Evolutionary conservation across 148 eudicot genomes (phyloP), one percentile per base, ranked within the genome.

Genomic region (Fagopyrum esculentum): DNA sequence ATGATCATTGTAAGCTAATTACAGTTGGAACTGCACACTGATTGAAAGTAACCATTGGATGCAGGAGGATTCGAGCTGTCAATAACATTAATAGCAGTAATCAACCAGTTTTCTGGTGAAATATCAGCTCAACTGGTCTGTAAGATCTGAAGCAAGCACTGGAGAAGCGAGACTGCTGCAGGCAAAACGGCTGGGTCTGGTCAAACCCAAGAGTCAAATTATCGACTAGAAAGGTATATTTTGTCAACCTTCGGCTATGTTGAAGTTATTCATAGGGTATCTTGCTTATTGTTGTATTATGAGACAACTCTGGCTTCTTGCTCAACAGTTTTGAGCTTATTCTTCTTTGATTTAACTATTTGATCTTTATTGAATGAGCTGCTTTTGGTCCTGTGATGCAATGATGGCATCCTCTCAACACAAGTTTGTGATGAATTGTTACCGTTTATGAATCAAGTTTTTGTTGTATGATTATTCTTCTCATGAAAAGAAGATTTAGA

Each of bases 231-330:
- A 43, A 66, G 71, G 45, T 66, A 66, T 46, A 66, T 66, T 13
- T 35, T 66, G 43, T 40, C 5, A 16, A 66, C 47, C 71, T 66
- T 66, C 4, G 43, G 35, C 13, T 43, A 26, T 61, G 13, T 61
- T 29, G 68, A 55, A 35, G 60, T 55, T 55, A 11, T 57, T 57
- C 29, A 49, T 19, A 29, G 26, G 69, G 44, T 63, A 66, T 35
- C 40, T 49, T 66, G 47, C 71, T 66, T 46, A 17, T 66, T 40
- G 46, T 35, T 35, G 40, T n/a, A 35, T 35, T 66, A 40, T 15
- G 69, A 40, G 71, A 43, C 71, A 15, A 66, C 46, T 35, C 46
- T 66, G 35, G 71, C 71, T 66, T 66, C 71, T 43, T 43, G 19
- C 47, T 43, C 71, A 43, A 66, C 47, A 40, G 5, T 35, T 63